These are phyloP conservation scores for Oryza brachyantha DNA, from an alignment of 176 grass and related monocot genomes.

Conservation along the genomic window DNA sequence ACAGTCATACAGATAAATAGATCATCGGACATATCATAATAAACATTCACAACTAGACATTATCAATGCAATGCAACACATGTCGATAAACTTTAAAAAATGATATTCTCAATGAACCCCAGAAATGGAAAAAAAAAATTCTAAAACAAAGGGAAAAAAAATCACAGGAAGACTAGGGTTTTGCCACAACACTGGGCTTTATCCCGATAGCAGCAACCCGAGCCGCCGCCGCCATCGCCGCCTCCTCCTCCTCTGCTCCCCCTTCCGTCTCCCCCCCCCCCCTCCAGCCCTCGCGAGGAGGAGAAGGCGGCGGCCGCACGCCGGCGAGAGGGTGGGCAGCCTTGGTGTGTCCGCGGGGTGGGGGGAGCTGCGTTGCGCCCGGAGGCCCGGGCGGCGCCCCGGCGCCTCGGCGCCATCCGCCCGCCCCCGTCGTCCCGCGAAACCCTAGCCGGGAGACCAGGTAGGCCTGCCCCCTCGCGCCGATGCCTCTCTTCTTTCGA, in stretches of 20 bases:
- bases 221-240: neutral
- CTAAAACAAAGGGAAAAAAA: neutral
- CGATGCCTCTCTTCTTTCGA: neutral
- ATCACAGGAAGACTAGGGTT: constrained; percentile 20
- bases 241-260: neutral
- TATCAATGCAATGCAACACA: too few relatives aligned
- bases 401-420: constrained; percentile 1
- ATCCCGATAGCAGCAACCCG: neutral
- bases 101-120: neutral
- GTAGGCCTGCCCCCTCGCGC: neutral
- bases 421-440: neutral
- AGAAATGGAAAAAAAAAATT: neutral
- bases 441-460: constrained; percentile 22
- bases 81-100: too few relatives aligned
- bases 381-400: neutral
- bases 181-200: constrained; percentile 3
- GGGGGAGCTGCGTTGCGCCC: neutral
- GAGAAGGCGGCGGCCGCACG: neutral
- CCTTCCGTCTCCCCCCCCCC: neutral
- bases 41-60: too few relatives aligned
- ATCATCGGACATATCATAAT: too few relatives aligned
- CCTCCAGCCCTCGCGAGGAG: neutral
- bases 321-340: neutral
- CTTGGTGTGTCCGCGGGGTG: constrained; percentile 4
- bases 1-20: too few relatives aligned